phyloP scores from a whole-genome alignment of 306 rosid genomes.

The Alnus glutinosa region DNA sequence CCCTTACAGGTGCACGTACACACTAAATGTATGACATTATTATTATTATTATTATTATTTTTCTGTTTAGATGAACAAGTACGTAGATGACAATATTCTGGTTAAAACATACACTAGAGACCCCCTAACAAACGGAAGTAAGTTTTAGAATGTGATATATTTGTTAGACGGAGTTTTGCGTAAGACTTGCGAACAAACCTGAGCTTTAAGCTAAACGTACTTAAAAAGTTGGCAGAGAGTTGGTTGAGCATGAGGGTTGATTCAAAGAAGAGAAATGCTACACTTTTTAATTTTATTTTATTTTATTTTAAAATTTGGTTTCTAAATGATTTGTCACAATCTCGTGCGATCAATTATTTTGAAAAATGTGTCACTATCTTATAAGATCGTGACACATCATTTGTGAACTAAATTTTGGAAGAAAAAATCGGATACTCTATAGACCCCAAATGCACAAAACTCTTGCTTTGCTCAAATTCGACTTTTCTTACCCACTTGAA shows the following conservation, averaged over 20 bases:
- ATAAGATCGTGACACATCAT: too few species aligned
- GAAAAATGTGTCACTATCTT: too few species aligned
- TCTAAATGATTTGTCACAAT: too few species aligned
- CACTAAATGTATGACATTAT: not conserved
- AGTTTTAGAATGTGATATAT: not conserved
- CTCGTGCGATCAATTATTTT: too few species aligned
- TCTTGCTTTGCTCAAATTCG: not conserved
- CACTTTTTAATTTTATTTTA: too few species aligned
- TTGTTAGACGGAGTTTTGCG: not conserved
- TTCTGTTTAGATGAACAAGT: not conserved
- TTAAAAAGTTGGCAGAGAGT: not conserved
- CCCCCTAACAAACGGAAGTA: not conserved
- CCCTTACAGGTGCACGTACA: conserved; percentile 64
- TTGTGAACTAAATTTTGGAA: too few species aligned
- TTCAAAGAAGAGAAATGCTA: not conserved
- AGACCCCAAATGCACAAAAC: not conserved
- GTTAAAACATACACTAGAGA: not conserved
- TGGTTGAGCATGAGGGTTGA: not conserved
- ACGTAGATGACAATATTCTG: not conserved
- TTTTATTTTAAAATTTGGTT: too few species aligned
- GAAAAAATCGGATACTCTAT: too few species aligned
- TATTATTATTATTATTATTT: not conserved
- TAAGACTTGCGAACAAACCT: not conserved
- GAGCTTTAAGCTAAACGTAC: not conserved
- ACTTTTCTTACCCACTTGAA: not conserved